Conservation (phyloP, 139 green algal species). For the Desmodesmus armatus region DNA sequence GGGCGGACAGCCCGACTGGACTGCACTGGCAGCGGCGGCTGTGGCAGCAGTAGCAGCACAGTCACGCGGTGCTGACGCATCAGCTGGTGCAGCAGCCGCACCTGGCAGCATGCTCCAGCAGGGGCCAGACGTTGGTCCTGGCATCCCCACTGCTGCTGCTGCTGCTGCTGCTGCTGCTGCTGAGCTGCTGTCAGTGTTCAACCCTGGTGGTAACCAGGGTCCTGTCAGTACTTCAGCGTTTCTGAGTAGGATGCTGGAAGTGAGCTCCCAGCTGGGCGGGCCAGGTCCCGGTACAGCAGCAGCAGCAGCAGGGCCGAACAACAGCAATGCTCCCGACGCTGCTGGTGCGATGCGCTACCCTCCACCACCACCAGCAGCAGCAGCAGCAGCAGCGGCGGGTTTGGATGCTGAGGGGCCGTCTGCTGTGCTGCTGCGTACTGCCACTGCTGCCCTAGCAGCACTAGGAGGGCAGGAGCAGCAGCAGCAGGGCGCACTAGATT, state of each 20-base stretch:
- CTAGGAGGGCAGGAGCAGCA: too few species aligned
- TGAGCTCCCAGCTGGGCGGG: too few species aligned
- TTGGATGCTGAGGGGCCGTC: not conserved
- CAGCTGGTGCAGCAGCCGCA: not conserved
- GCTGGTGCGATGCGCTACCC: not conserved
- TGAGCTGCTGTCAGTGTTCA: not conserved
- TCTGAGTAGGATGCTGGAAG: not conserved
- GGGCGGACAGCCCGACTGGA: not conserved
- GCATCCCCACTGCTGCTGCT: not conserved
- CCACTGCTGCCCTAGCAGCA: conserved; percentile 6
- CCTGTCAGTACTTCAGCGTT: not conserved
- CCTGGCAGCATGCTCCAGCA: too few species aligned
- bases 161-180: conserved; percentile 4
- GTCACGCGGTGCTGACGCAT: not conserved
- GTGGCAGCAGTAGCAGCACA: not conserved
- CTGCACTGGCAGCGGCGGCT: not conserved
- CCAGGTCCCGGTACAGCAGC: not conserved
- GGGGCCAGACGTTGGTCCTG: not conserved
- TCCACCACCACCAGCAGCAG: conserved; percentile 9
- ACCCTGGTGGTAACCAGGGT: not conserved
- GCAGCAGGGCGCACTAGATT: not conserved
- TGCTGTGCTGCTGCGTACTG: not conserved
- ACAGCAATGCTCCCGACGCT: not conserved
- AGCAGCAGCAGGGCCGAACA: not conserved
- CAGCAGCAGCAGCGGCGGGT: conserved; percentile 13